Conservation (phyloP, 164 flowering plant species). For the Chimonanthus salicifolius region DNA sequence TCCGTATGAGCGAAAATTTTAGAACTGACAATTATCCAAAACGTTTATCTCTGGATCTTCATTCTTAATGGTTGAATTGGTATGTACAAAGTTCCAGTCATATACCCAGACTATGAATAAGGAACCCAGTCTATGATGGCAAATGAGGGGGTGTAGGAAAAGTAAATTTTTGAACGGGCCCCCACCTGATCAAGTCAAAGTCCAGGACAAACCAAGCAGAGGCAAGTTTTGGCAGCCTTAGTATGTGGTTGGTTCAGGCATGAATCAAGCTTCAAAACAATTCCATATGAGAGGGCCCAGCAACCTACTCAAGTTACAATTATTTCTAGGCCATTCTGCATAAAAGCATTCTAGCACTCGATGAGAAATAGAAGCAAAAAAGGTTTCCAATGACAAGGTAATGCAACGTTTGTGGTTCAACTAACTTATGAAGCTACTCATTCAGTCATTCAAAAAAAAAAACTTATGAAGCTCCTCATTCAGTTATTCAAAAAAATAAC, state of each 20-base stretch:
- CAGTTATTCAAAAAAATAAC: too few species aligned
- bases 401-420: too few species aligned
- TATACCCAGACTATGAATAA: too few species aligned
- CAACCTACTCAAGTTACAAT: neutral
- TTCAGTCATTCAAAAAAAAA: too few species aligned
- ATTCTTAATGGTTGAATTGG: too few species aligned
- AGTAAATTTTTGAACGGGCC: neutral
- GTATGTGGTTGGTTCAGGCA: neutral
- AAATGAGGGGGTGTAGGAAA: neutral
- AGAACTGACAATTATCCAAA: too few species aligned
- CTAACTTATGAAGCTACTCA: too few species aligned
- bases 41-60: too few species aligned
- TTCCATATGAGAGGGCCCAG: neutral
- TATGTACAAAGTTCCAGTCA: too few species aligned
- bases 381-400: neutral
- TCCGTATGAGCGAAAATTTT: too few species aligned
- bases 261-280: neutral
- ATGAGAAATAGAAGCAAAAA: neutral
- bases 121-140: too few species aligned
- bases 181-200: neutral
- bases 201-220: neutral
- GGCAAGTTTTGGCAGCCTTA: neutral
- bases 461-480: too few species aligned
- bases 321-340: neutral
- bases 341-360: neutral